A percentile compares a stretch with the other conserved stretches of the same genome.
Evolutionary conservation across 148 eudicot species (phyloP).

Genomic region (Polygonum maritimum): DNA sequence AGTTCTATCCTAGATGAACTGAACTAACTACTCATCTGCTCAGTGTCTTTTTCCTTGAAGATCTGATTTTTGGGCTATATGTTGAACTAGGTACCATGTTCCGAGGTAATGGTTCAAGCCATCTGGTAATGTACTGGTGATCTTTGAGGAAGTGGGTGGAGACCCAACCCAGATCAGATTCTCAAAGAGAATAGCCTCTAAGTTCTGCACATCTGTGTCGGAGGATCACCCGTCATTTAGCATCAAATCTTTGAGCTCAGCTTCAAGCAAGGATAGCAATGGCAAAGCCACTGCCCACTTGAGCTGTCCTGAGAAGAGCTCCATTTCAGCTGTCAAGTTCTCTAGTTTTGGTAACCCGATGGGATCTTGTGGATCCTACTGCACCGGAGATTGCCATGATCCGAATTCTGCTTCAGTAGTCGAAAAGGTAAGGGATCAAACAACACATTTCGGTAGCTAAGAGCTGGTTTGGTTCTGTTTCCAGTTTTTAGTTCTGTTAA

Average conservation of each 20-base stretch:
- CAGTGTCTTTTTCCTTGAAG: not conserved
- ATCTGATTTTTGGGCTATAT: not conserved
- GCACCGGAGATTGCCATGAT: slow-evolving; percentile 54
- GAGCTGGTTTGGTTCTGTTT: no score
- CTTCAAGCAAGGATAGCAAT: slow-evolving; percentile 14
- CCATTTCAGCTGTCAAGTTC: slow-evolving; percentile 52
- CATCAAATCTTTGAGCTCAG: slow-evolving; percentile 24
- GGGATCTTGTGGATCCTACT: slow-evolving; percentile 60
- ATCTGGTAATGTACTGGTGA: slow-evolving; percentile 64
- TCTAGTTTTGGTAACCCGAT: slow-evolving; percentile 76
- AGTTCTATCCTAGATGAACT: not conserved
- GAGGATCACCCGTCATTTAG: slow-evolving; percentile 59
- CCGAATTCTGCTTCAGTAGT: slow-evolving; percentile 45
- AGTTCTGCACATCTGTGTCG: slow-evolving; percentile 45
- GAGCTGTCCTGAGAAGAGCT: slow-evolving; percentile 45
- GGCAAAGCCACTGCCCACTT: slow-evolving; percentile 32
- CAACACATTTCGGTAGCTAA: not conserved
- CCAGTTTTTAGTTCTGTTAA: no score
- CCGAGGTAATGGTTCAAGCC: slow-evolving; percentile 99
- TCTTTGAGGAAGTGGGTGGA: slow-evolving; percentile 93
- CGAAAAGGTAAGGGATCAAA: slow-evolving; percentile 36
- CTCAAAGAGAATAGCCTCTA: slow-evolving; percentile 48
- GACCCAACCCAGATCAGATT: slow-evolving; percentile 78
- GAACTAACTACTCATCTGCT: not conserved
- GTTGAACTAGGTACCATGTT: slow-evolving; percentile 74